phyloP scores from a whole-genome alignment of 169 alveolate species.

The Theileria parva region DNA sequence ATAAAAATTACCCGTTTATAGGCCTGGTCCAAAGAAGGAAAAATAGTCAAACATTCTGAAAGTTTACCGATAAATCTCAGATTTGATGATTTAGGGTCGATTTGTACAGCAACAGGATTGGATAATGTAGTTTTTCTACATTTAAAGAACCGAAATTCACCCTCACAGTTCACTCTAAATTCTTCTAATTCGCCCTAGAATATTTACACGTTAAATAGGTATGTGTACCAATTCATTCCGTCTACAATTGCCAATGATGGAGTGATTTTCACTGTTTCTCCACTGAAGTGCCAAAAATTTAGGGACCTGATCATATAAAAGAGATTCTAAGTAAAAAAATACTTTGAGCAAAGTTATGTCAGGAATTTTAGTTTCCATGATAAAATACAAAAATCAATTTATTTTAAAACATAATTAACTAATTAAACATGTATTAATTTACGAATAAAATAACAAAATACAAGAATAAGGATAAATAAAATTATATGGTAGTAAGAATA shows the following conservation, averaged over 20 bases:
- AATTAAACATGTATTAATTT: background rate
- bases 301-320: slow-evolving; percentile 42
- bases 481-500: slow-evolving; percentile 3
- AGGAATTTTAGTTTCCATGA: slow-evolving; percentile 14
- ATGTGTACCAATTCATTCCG: slow-evolving; percentile 44
- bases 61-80: slow-evolving; percentile 53
- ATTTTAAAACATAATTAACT: background rate
- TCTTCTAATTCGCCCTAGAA: slow-evolving; percentile 54
- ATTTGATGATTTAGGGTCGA: slow-evolving; percentile 9
- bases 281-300: slow-evolving; percentile 63
- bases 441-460: background rate
- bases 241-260: slow-evolving; percentile 40
- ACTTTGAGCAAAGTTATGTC: slow-evolving; percentile 19
- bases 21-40: slow-evolving; percentile 43
- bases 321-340: background rate
- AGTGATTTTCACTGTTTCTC: slow-evolving; percentile 53
- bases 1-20: slow-evolving; percentile 42
- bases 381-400: background rate
- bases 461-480: background rate
- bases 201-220: background rate
- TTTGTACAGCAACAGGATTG: slow-evolving; percentile 61
- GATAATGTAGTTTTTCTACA: slow-evolving; percentile 36
- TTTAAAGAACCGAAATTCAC: slow-evolving; percentile 25
- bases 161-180: slow-evolving; percentile 38
- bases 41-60: slow-evolving; percentile 45